Conservation (phyloP, 106 monocot genomes). For the Apostasia shenzhenica region DNA sequence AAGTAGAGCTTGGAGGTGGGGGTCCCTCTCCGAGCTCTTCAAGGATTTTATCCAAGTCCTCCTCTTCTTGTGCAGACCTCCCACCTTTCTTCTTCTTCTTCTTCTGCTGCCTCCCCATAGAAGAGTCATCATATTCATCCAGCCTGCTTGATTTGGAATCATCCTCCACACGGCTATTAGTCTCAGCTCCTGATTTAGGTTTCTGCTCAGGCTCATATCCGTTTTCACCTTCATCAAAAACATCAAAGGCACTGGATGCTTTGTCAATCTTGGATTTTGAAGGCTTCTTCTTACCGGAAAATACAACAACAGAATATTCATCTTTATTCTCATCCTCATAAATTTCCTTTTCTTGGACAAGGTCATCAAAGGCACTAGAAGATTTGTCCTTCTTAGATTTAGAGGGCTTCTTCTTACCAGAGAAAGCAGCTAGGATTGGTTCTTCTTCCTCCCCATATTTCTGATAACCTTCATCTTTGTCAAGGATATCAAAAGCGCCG, state of each 20-base stretch:
- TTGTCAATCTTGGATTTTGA: neutral
- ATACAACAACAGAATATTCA: neutral
- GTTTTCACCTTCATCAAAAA: conserved; percentile 8
- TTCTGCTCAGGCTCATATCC: neutral
- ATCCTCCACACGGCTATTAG: conserved; percentile 6
- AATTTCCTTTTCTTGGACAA: conserved; percentile 14
- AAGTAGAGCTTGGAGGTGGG: neutral
- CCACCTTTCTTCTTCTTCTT: conserved; percentile 37
- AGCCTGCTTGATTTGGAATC: conserved; percentile 1
- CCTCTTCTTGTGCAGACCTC: conserved; percentile 15
- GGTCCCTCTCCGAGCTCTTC: conserved; percentile 16
- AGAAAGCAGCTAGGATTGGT: conserved; percentile 47
- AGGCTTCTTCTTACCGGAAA: conserved; percentile 9
- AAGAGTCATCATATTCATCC: conserved; percentile 5
- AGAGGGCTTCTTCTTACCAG: conserved; percentile 12
- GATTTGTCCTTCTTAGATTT: neutral
- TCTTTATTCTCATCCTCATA: conserved; percentile 10
- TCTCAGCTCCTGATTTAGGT: neutral
- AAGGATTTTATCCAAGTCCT: conserved; percentile 23
- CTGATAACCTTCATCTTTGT: conserved; percentile 65
- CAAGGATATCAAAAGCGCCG: conserved; percentile 23
- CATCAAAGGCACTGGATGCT: neutral
- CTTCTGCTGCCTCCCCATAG: conserved; percentile 2
- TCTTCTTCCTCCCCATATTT: conserved; percentile 69
- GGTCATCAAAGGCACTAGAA: neutral